A percentile compares a stretch with the other conserved stretches of the same genome.
Evolutionary conservation across 2,329 filamentous ascomycete species (phyloP).

Genomic region (Aspergillus ustus): DNA sequence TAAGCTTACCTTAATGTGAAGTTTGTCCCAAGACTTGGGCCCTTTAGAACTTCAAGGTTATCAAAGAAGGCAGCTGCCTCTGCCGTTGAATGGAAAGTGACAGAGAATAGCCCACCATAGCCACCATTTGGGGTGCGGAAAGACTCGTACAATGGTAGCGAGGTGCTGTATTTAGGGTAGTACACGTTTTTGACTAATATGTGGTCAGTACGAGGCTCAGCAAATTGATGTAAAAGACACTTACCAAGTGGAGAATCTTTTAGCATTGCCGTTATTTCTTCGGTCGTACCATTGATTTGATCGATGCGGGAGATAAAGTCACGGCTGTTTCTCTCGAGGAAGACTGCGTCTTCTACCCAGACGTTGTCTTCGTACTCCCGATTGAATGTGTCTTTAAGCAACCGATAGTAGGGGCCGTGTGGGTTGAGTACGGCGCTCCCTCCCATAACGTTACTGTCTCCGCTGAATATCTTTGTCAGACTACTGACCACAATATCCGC

Average conservation of each 20-base stretch:
- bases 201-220: conserved; percentile 18
- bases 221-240: conserved; percentile 14
- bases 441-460: conserved; percentile 98
- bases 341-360: conserved; percentile 92
- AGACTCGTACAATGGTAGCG: conserved; percentile 74
- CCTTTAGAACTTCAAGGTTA: conserved; percentile 83
- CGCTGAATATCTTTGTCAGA: conserved; percentile 95
- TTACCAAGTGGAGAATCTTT: conserved; percentile 58
- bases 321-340: conserved; percentile 94
- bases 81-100: conserved; percentile 72
- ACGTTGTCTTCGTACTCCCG: conserved; percentile 82
- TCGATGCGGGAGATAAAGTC: conserved; percentile 85
- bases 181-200: conserved; percentile 75
- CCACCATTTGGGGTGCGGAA: conserved; percentile 75
- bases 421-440: conserved; percentile 72
- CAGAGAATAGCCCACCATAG: conserved; percentile 87
- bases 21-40: conserved; percentile 93
- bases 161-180: conserved; percentile 81
- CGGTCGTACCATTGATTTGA: conserved; percentile 83
- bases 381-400: conserved; percentile 69
- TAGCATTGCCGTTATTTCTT: conserved; percentile 77
- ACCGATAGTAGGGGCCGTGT: conserved; percentile 69
- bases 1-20: conserved; percentile 73
- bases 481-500: conserved; percentile 93
- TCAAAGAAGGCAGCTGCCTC: conserved; percentile 86